Conservation (phyloP, 176 grass and related monocot species). For the Zizania latifolia region DNA sequence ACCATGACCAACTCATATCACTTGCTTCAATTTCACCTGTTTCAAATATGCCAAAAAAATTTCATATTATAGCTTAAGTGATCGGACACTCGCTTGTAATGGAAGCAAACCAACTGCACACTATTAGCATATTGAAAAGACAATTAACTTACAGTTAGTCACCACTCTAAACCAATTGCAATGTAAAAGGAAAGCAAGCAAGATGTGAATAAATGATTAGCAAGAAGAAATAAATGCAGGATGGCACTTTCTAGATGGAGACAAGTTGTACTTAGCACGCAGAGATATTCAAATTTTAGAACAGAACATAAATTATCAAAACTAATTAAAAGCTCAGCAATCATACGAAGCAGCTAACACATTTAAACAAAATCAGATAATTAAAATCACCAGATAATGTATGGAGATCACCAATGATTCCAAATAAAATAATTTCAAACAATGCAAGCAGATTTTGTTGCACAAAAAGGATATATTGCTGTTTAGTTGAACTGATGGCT, state of each 20-base stretch:
- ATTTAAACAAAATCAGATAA: not conserved
- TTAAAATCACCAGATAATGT: no score
- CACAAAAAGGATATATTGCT: no score
- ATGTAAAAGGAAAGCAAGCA: not conserved
- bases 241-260: not conserved
- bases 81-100: not conserved
- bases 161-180: not conserved
- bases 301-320: not conserved
- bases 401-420: no score
- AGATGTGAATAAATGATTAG: not conserved
- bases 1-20: not conserved
- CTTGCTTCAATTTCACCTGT: not conserved
- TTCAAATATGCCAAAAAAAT: not conserved
- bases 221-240: not conserved
- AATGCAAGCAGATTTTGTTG: no score
- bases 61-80: not conserved
- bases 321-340: not conserved
- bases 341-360: not conserved
- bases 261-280: not conserved
- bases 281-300: not conserved
- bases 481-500: no score
- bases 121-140: not conserved
- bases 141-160: not conserved
- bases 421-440: no score
- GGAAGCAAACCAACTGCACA: not conserved